These are phyloP conservation scores for Starmerella ratchasimensis DNA, from an alignment of 805 yeast genomes.

Conservation along the genomic window DNA sequence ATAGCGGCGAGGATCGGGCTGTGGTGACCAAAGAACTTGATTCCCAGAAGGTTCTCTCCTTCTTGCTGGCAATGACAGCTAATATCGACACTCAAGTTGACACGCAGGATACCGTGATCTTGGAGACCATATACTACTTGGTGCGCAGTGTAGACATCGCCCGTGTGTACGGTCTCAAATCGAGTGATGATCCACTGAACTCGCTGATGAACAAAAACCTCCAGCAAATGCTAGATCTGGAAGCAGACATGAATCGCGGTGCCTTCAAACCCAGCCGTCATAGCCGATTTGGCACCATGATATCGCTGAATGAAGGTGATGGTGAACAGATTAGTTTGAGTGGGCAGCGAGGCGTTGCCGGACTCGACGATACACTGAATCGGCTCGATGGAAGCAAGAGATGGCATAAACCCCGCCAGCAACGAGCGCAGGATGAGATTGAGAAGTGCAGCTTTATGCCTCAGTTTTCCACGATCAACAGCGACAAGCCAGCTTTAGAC, in stretches of 20 bases:
- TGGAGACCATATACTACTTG: conserved; percentile 58
- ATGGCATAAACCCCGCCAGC: conserved; percentile 37
- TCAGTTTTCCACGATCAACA: conserved; percentile 10
- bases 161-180: conserved; percentile 8
- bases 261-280: conserved; percentile 54
- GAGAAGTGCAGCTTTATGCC: conserved; percentile 18
- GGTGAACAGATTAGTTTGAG: conserved; percentile 46
- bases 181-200: conserved; percentile 6
- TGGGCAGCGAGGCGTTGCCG: conserved; percentile 52
- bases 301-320: conserved; percentile 55
- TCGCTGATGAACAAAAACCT: conserved; percentile 11
- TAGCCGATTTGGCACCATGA: conserved; percentile 77
- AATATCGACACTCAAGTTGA: conserved; percentile 53
- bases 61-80: conserved; percentile 57
- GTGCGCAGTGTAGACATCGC: conserved; percentile 42
- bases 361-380: conserved; percentile 41
- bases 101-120: conserved; percentile 44
- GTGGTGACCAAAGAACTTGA: conserved; percentile 44
- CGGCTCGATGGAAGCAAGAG: conserved; percentile 54
- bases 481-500: conserved; percentile 21
- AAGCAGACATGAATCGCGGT: conserved; percentile 37
- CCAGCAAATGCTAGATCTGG: conserved; percentile 43
- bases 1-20: conserved; percentile 58
- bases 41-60: conserved; percentile 58
- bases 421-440: conserved; percentile 13